Percentiles rank a stretch among this genome's conserved stretches.
Evolutionary conservation across 1,284 basidiomycete species (phyloP).

Genomic region (Cryptococcus deneoformans): DNA sequence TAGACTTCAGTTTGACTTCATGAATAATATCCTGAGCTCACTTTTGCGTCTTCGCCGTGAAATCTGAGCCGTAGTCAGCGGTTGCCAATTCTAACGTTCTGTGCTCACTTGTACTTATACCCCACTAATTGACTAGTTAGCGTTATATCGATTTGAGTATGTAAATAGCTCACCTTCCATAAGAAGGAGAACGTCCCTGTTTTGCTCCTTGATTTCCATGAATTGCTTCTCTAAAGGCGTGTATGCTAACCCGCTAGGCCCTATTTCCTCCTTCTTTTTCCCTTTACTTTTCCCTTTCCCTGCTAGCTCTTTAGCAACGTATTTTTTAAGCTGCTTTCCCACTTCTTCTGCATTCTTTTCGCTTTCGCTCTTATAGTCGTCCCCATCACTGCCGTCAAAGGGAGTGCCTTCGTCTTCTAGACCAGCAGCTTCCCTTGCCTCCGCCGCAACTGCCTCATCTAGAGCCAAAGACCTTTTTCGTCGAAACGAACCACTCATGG

Average conservation of each 20-base stretch:
- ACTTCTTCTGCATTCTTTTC: conserved; percentile 19
- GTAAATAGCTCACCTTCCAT: conserved; percentile 57
- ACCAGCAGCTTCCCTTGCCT: conserved; percentile 20
- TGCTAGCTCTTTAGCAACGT: conserved; percentile 23
- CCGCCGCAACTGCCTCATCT: conserved; percentile 46
- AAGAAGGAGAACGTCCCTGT: conserved; percentile 75
- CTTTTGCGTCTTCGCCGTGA: conserved; percentile 85
- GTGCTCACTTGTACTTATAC: conserved; percentile 67
- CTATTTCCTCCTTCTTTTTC: conserved; percentile 55
- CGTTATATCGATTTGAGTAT: background rate
- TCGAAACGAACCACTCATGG: conserved; percentile 29
- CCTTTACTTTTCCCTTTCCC: conserved; percentile 44
- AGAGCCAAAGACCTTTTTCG: conserved; percentile 42
- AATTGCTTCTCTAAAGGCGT: conserved; percentile 82
- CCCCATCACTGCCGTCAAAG: conserved; percentile 16
- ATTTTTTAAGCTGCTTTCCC: conserved; percentile 32
- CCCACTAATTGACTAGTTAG: conserved; percentile 55
- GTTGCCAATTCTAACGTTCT: background rate
- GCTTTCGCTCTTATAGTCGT: conserved; percentile 12
- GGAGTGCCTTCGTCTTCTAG: conserved; percentile 18
- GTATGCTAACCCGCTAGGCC: conserved; percentile 73
- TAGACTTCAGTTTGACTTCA: too few relatives aligned
- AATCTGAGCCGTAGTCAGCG: conserved; percentile 53
- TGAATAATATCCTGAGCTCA: conserved; percentile 22
- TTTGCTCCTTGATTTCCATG: conserved; percentile 64